Evolutionary conservation across 1,284 basidiomycete genomes (phyloP), one percentile per base, ranked within the genome.

Genomic region (Ustilago cynodontis): DNA sequence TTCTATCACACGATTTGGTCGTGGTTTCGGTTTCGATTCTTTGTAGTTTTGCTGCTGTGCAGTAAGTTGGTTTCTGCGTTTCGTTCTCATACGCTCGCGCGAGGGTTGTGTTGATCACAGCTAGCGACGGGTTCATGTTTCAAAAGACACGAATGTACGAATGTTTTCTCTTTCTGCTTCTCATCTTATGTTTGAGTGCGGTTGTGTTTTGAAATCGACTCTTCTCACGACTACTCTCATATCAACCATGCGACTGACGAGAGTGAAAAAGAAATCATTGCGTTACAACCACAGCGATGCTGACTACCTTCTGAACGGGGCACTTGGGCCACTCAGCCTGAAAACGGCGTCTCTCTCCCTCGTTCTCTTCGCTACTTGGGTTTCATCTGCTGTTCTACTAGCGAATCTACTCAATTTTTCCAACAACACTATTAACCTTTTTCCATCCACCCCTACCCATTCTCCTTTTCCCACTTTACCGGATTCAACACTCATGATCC

Each of bases 401-500:
- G 16, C 8, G 3, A 18, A 39, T 24, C 18, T 69, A 16, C 24
- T 37, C 37, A 81, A 39, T 35, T 66, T 72, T 3, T 81, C 79
- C 26, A 82, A 39, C 43, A 81, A 20, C 35, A 3, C 18, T 5
- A 59, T 0, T 35, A 82, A 20, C 26, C 59, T 78, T 14, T 31
- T 59, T 26, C 65, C 65, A 2, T 73, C 60, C 7, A 74, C 60
- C 1, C 16, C 24, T 0, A 37, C 20, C 29, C 59, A 79, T 41
- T 59, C 61, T 33, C 51, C 53, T 13, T 50, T 50, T 0, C 50
- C 63, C 2, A 22, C 57, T 10, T 66, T 72, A 0, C 70, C 70
- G 7, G 29, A 52, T 31, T 72, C 64, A 6, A 66, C 0, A 26
- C 29, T 9, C 29, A 47, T 31, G 26, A 62, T 91, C 82, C 98